These are phyloP conservation scores for Hypoxylon fuscum DNA, from an alignment of 495 filamentous ascomycete genomes.

Conservation along the genomic window DNA sequence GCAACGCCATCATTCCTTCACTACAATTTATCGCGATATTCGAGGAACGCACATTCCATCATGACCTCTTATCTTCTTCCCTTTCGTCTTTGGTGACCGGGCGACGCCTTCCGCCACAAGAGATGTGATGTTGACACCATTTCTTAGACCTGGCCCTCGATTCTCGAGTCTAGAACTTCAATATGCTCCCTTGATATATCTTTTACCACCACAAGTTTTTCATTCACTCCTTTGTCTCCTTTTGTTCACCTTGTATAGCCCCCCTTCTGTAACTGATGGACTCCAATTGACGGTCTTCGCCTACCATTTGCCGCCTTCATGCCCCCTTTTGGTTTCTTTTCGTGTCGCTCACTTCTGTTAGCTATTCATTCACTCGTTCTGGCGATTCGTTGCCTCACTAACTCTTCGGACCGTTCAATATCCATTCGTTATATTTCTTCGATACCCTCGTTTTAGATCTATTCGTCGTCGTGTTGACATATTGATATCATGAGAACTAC, in stretches of 20 bases:
- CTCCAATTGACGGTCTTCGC: conserved; percentile 14
- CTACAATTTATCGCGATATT: conserved; percentile 6
- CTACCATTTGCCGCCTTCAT: conserved; percentile 20
- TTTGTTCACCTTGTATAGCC: conserved; percentile 4
- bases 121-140: conserved; percentile 6
- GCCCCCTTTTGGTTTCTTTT: conserved; percentile 26
- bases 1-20: conserved; percentile 41
- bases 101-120: conserved; percentile 26
- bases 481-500: conserved; percentile 35
- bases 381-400: conserved; percentile 23
- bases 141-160: conserved; percentile 7
- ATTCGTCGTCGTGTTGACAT: conserved; percentile 9
- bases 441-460: conserved; percentile 6
- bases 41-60: conserved; percentile 30
- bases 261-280: conserved; percentile 28
- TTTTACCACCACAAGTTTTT: conserved; percentile 10
- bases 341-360: conserved; percentile 19
- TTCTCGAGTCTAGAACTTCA: conserved; percentile 17
- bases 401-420: conserved; percentile 28
- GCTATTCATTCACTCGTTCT: conserved; percentile 23
- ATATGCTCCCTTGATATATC: conserved; percentile 20
- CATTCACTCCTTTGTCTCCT: conserved; percentile 31
- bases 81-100: conserved; percentile 22
- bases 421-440: conserved; percentile 15
- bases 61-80: conserved; percentile 16